A percentile compares a stretch with the other conserved stretches of the same genome.
phyloP scores from a whole-genome alignment of 768 basidiomycete species.

The Sporobolomyces phaffii region DNA sequence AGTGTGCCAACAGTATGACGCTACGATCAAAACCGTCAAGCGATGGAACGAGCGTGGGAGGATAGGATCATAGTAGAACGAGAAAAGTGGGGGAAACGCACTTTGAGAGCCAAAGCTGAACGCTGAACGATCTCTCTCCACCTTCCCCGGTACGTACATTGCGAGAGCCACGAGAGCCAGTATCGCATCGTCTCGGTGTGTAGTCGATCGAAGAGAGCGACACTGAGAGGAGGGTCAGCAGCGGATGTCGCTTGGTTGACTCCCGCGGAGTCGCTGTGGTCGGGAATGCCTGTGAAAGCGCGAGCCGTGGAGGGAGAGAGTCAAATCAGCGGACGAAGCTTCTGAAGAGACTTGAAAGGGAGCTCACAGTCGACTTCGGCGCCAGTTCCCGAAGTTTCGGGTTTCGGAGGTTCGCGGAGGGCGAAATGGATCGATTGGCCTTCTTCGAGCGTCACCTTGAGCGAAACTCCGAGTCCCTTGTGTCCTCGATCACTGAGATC shows the following conservation, averaged over 20 bases:
- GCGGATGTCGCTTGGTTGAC: conserved; percentile 8
- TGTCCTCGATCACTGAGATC: conserved; percentile 62
- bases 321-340: too few relatives aligned
- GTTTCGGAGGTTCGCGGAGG: conserved; percentile 61
- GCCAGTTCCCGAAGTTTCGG: conserved; percentile 14
- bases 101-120: conserved; percentile 85
- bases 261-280: conserved; percentile 5
- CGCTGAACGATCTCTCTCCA: conserved; percentile 95
- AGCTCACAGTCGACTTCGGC: conserved; percentile 1
- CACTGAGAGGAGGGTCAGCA: conserved; percentile 11
- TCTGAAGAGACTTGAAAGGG: too few relatives aligned
- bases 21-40: too few relatives aligned
- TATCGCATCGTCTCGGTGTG: conserved; percentile 64
- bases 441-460: conserved; percentile 62
- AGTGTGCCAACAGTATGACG: too few relatives aligned
- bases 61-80: too few relatives aligned
- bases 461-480: conserved; percentile 60
- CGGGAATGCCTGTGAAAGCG: conserved; percentile 5
- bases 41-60: too few relatives aligned
- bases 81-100: conserved; percentile 44
- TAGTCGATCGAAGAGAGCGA: conserved; percentile 38
- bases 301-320: not conserved
- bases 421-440: conserved; percentile 89
- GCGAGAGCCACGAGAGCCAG: conserved; percentile 85
- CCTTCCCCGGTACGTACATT: conserved; percentile 79